Percentiles rank a stretch among this genome's conserved stretches.
These are phyloP conservation scores for Zalaria obscura DNA, from an alignment of 2,329 filamentous ascomycete genomes.

Conservation along the genomic window DNA sequence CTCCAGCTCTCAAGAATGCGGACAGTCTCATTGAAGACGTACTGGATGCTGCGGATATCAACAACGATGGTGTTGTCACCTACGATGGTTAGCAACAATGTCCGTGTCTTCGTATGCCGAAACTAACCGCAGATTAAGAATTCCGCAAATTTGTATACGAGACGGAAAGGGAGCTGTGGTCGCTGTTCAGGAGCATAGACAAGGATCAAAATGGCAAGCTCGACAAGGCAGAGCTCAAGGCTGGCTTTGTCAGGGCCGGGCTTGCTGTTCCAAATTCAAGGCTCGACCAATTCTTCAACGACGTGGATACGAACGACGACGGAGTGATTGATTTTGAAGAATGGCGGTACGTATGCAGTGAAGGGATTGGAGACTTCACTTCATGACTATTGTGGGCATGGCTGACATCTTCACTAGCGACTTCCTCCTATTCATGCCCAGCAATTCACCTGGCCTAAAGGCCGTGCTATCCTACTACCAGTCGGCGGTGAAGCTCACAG, in stretches of 20 bases:
- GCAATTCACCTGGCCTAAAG: conserved; percentile 56
- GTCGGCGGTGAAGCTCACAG: conserved; percentile 73
- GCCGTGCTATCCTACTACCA: conserved; percentile 85
- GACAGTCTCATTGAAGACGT: conserved; percentile 71
- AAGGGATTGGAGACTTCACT: conserved; percentile 16
- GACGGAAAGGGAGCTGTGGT: conserved; percentile 69
- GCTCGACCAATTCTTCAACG: conserved; percentile 71
- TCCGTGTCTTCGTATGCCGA: neutral
- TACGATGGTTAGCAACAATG: conserved; percentile 53
- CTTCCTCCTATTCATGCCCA: conserved; percentile 79
- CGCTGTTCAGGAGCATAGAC: conserved; percentile 79
- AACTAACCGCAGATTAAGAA: conserved; percentile 39
- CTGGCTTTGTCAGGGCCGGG: conserved; percentile 65
- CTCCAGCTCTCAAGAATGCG: conserved; percentile 71
- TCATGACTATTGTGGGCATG: neutral
- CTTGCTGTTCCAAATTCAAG: conserved; percentile 64
- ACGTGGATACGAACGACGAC: conserved; percentile 82
- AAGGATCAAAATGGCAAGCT: conserved; percentile 71
- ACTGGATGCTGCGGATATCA: conserved; percentile 66
- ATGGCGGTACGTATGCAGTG: conserved; percentile 58
- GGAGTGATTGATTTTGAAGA: conserved; percentile 81
- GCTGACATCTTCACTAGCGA: conserved; percentile 42
- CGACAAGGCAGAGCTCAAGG: conserved; percentile 69
- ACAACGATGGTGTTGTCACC: conserved; percentile 78
- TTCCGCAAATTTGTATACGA: conserved; percentile 79